These are phyloP conservation scores for Graphiopsis chlorocephala DNA, from an alignment of 2,329 filamentous ascomycete genomes.

Conservation along the genomic window DNA sequence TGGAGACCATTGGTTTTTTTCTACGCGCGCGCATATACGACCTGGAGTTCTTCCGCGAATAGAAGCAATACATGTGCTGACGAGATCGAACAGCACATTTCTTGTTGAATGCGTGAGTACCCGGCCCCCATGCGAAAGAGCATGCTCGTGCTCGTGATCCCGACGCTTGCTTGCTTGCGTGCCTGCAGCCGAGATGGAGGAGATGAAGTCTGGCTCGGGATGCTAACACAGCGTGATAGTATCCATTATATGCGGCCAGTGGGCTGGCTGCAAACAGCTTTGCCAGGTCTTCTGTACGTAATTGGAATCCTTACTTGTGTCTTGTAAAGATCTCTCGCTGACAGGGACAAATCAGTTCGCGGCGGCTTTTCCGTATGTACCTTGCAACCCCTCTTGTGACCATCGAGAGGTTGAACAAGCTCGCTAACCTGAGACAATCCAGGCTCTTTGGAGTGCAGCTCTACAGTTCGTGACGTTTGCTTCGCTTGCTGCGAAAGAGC, in stretches of 20 bases:
- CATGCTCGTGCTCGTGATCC: background rate
- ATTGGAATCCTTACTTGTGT: background rate
- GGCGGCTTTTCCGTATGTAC: constrained; percentile 42
- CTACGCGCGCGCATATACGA: background rate
- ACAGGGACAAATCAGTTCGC: constrained; percentile 35
- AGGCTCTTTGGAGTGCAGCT: constrained; percentile 51
- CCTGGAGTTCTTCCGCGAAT: constrained; percentile 5
- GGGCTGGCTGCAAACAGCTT: constrained; percentile 52
- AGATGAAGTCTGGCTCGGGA: constrained; percentile 4
- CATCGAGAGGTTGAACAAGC: background rate
- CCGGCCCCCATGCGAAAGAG: too few relatives aligned
- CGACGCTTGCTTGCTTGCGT: background rate
- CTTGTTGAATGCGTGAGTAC: constrained; percentile 60
- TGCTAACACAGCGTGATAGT: constrained; percentile 26
- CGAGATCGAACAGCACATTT: constrained; percentile 66
- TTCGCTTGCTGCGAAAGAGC: constrained; percentile 35
- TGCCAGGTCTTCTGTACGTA: constrained; percentile 39
- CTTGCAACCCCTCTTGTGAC: background rate
- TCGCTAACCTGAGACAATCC: constrained; percentile 26
- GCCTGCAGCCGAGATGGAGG: constrained; percentile 5
- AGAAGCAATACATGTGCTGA: constrained; percentile 18
- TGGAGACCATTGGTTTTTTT: background rate
- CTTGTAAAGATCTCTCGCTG: background rate
- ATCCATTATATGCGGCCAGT: constrained; percentile 50
- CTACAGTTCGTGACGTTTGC: constrained; percentile 38